Percentiles rank a stretch among this genome's conserved stretches.
These are phyloP conservation scores for Yamadazyma ubonensis DNA, from an alignment of 805 yeast genomes.

Conservation along the genomic window DNA sequence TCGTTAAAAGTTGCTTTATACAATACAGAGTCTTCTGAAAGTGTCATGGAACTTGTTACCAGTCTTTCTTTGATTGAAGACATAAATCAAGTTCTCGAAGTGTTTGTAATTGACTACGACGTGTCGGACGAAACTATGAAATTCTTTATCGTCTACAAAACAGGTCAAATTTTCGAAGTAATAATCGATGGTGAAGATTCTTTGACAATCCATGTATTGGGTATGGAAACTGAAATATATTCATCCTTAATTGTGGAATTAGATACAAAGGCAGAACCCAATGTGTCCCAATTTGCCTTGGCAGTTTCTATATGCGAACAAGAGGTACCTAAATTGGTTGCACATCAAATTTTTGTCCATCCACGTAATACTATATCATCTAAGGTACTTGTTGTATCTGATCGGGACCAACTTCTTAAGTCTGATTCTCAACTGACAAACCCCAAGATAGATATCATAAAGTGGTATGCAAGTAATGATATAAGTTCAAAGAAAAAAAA, in stretches of 20 bases:
- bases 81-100: constrained; percentile 7
- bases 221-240: background rate
- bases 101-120: constrained; percentile 9
- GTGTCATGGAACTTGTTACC: background rate
- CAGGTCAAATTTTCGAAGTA: constrained; percentile 16
- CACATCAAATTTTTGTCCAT: too few relatives aligned
- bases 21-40: background rate
- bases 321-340: too few relatives aligned
- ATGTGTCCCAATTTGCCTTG: too few relatives aligned
- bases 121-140: background rate
- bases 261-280: constrained; percentile 1
- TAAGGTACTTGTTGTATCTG: too few relatives aligned
- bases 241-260: constrained; percentile 18
- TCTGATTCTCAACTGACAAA: too few relatives aligned
- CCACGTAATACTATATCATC: too few relatives aligned
- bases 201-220: constrained; percentile 6
- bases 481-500: too few relatives aligned
- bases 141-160: constrained; percentile 11
- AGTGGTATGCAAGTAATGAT: constrained; percentile 17
- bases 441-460: constrained; percentile 15
- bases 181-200: constrained; percentile 13
- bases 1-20: constrained; percentile 6
- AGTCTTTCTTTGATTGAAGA: constrained; percentile 7
- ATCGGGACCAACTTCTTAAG: too few relatives aligned
- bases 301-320: too few relatives aligned